These are phyloP conservation scores for Sarocladiaceae sp. DNA, from an alignment of 2,329 filamentous ascomycete species.

Conservation along the genomic window DNA sequence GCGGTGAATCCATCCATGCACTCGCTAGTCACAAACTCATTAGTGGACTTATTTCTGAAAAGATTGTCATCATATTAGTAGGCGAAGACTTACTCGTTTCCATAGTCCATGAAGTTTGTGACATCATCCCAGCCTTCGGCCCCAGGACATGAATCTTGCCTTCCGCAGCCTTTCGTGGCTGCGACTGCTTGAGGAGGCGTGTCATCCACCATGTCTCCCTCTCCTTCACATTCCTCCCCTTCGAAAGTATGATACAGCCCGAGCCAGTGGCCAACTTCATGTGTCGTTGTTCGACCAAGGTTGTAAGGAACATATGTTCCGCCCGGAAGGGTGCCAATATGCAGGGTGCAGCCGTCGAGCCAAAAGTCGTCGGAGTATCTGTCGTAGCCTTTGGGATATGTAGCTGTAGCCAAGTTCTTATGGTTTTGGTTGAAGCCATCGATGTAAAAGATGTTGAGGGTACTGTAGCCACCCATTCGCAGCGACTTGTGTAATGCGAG, in stretches of 20 bases:
- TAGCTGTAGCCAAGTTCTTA: slow-evolving; percentile 36
- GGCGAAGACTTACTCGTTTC: slow-evolving; percentile 21
- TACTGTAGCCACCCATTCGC: slow-evolving; percentile 29
- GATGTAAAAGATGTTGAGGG: slow-evolving; percentile 39
- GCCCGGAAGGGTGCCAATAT: slow-evolving; percentile 29
- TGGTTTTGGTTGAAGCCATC: slow-evolving; percentile 20
- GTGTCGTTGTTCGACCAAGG: slow-evolving; percentile 20
- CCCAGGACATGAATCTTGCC: slow-evolving; percentile 23
- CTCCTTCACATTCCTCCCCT: slow-evolving; percentile 22
- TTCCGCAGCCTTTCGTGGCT: slow-evolving; percentile 24
- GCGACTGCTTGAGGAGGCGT: slow-evolving; percentile 27
- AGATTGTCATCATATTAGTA: too few species aligned
- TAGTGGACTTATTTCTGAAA: too few species aligned
- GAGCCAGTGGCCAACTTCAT: slow-evolving; percentile 42
- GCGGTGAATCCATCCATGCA: slow-evolving; percentile 42
- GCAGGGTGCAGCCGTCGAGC: slow-evolving; percentile 32
- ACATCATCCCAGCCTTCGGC: slow-evolving; percentile 13
- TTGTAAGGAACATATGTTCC: slow-evolving; percentile 28
- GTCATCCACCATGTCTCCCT: slow-evolving; percentile 32
- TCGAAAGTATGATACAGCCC: slow-evolving; percentile 38
- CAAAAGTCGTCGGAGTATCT: slow-evolving; percentile 24
- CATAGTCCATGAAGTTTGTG: slow-evolving; percentile 12
- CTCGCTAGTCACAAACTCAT: too few species aligned
- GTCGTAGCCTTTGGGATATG: slow-evolving; percentile 28
- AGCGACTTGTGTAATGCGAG: slow-evolving; percentile 36